These are phyloP conservation scores for Ogataea philodendri DNA, from an alignment of 805 yeast genomes.

Conservation along the genomic window DNA sequence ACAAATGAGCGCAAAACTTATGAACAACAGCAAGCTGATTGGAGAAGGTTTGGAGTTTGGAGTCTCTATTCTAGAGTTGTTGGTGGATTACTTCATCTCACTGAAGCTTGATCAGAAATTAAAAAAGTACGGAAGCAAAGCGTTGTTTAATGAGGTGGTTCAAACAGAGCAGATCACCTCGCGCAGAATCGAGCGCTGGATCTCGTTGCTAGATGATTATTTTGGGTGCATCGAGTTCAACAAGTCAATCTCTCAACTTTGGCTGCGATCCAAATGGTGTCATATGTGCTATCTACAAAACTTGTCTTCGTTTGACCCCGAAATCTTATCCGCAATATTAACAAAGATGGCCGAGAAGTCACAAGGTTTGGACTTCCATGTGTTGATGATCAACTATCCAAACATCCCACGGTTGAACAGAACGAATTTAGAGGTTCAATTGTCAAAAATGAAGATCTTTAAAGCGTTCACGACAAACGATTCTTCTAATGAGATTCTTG, in stretches of 20 bases:
- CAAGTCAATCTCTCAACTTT: constrained; percentile 11
- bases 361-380: constrained; percentile 23
- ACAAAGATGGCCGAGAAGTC: constrained; percentile 27
- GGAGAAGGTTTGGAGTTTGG: constrained; percentile 17
- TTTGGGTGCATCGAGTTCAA: constrained; percentile 11
- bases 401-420: constrained; percentile 56
- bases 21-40: neutral
- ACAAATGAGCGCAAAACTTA: constrained; percentile 7
- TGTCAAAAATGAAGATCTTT: constrained; percentile 70
- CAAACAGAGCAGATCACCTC: constrained; percentile 39
- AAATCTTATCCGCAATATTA: constrained; percentile 34
- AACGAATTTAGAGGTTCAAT: constrained; percentile 53
- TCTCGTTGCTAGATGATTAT: constrained; percentile 33
- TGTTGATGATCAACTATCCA: constrained; percentile 56
- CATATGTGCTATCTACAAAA: constrained; percentile 44
- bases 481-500: constrained; percentile 28
- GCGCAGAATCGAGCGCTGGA: constrained; percentile 51
- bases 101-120: constrained; percentile 26
- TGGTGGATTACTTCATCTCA: constrained; percentile 42
- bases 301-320: constrained; percentile 28
- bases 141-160: constrained; percentile 31
- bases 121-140: constrained; percentile 22
- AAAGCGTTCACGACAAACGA: constrained; percentile 57
- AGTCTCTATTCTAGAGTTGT: constrained; percentile 42
- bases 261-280: constrained; percentile 49